phyloP scores from a whole-genome alignment of 192 early-diverging fungal genomes.

The Podila horticola region DNA sequence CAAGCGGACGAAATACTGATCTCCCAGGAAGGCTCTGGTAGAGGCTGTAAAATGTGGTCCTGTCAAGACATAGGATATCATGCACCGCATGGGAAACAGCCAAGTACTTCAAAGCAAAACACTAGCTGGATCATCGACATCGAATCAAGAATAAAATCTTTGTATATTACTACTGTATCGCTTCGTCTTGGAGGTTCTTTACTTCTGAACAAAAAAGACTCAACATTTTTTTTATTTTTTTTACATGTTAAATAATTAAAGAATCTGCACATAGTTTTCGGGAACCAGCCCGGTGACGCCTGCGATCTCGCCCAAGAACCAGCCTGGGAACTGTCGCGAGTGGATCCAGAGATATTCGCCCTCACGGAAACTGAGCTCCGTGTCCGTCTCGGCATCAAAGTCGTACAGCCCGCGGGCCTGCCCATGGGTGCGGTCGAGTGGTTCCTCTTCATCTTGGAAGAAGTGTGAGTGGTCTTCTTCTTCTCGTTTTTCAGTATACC shows the following conservation, averaged over 20 bases:
- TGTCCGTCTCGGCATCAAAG: conserved; percentile 76
- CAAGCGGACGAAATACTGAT: conserved; percentile 17
- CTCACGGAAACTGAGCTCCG: conserved; percentile 72
- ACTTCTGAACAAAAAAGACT: too few species aligned
- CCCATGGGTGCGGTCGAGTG: conserved; percentile 53
- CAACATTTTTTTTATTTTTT: too few species aligned
- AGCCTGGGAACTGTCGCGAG: conserved; percentile 78
- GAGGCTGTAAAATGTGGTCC: background rate
- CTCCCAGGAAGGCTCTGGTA: conserved; percentile 38
- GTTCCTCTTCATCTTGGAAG: background rate
- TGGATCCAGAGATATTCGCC: conserved; percentile 73
- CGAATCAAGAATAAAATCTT: too few species aligned
- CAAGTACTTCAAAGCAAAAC: too few species aligned
- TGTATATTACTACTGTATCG: too few species aligned
- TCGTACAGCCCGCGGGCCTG: conserved; percentile 76
- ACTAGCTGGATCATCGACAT: too few species aligned
- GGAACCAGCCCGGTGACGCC: conserved; percentile 76
- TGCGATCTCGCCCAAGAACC: conserved; percentile 77
- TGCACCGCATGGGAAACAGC: too few species aligned
- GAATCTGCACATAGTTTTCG: conserved; percentile 78
- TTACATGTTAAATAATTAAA: conserved; percentile 9
- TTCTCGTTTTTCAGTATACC: conserved; percentile 14
- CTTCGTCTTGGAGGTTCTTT: too few species aligned
- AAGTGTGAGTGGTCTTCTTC: conserved; percentile 14
- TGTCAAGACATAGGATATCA: too few species aligned